Conservation (phyloP, 495 filamentous ascomycete species). For the Penicillium macrosclerotiorum region DNA sequence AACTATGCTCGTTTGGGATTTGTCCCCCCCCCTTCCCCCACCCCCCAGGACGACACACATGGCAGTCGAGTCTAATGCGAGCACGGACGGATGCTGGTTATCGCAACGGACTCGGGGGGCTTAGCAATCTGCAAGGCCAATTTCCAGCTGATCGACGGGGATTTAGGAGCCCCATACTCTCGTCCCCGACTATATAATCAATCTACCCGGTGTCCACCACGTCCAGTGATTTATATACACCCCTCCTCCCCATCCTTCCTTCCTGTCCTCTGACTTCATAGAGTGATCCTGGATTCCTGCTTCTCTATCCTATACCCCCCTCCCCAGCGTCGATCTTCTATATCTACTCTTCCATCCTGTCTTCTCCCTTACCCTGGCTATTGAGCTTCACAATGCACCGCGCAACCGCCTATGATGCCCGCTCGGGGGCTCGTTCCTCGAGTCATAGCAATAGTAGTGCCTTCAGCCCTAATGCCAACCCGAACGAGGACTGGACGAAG, state of each 20-base stretch:
- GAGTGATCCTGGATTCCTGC: too few relatives aligned
- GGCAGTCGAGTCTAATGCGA: slow-evolving; percentile 19
- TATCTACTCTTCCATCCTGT: too few relatives aligned
- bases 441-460: slow-evolving; percentile 85
- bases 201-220: slow-evolving; percentile 11
- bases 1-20: background rate
- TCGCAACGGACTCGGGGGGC: slow-evolving; percentile 28
- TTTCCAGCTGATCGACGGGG: slow-evolving; percentile 30
- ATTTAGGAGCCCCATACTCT: slow-evolving; percentile 25
- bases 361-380: too few relatives aligned
- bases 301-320: slow-evolving; percentile 2
- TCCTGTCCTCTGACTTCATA: background rate
- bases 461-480: slow-evolving; percentile 93
- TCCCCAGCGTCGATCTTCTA: too few relatives aligned
- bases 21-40: background rate
- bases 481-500: slow-evolving; percentile 99
- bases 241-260: background rate
- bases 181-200: slow-evolving; percentile 31
- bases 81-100: slow-evolving; percentile 30
- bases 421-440: slow-evolving; percentile 53
- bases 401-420: slow-evolving; percentile 35
- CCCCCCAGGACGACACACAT: too few relatives aligned
- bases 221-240: background rate
- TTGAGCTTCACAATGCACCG: slow-evolving; percentile 33
- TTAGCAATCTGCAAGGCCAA: slow-evolving; percentile 33